Evolutionary conservation across 2,329 filamentous ascomycete species (phyloP).

Genomic region (Amesomyces nigricolor): DNA sequence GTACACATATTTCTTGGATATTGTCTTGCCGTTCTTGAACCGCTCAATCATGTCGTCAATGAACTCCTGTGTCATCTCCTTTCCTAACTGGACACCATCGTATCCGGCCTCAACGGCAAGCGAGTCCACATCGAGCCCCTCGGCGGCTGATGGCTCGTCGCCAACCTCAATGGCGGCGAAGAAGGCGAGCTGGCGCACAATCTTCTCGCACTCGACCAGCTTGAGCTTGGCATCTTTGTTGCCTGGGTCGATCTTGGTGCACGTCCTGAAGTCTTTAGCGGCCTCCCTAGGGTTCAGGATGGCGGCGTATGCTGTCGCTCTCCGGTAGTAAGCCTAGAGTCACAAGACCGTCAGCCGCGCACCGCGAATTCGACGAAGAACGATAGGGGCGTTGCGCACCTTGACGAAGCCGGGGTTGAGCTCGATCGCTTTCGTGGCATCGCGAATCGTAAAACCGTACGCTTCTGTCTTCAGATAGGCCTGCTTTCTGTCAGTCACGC

Average conservation of each 20-base stretch:
- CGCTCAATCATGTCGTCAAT: conserved; percentile 95
- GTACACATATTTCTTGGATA: conserved; percentile 95
- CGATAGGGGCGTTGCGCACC: conserved; percentile 42
- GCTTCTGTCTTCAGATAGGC: conserved; percentile 93
- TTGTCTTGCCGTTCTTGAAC: conserved; percentile 93
- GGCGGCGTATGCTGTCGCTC: conserved; percentile 85
- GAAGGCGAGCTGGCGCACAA: conserved; percentile 87
- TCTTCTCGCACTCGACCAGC: conserved; percentile 87
- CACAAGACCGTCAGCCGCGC: conserved; percentile 7
- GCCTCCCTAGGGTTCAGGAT: conserved; percentile 86
- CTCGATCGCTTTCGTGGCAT: conserved; percentile 87
- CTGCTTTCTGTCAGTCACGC: conserved; percentile 51
- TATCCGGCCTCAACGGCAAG: conserved; percentile 80
- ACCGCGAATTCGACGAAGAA: not conserved
- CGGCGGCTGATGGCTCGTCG: conserved; percentile 86
- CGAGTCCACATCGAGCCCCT: conserved; percentile 79
- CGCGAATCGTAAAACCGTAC: conserved; percentile 85
- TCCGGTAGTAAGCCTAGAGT: conserved; percentile 79
- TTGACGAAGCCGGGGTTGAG: conserved; percentile 84
- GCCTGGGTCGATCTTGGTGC: conserved; percentile 76
- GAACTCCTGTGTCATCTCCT: conserved; percentile 92
- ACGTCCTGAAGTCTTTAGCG: conserved; percentile 84
- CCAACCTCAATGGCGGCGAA: conserved; percentile 90
- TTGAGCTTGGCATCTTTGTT: conserved; percentile 92
- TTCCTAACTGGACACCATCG: conserved; percentile 72